phyloP scores from a whole-genome alignment of 805 yeast species.

The Blastobotrys muscicola region DNA sequence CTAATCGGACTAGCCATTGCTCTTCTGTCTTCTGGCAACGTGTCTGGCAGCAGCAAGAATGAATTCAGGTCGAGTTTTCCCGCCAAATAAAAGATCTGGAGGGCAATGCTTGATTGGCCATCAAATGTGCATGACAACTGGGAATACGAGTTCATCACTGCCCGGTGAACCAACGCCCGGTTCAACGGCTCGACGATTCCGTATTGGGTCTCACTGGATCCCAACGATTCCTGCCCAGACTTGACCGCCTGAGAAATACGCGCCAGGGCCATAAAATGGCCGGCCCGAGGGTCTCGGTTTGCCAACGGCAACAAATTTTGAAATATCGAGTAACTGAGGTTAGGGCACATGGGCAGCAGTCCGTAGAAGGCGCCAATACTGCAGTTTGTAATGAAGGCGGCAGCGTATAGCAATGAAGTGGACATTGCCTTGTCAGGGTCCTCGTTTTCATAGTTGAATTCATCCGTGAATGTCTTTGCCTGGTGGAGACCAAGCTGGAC shows the following conservation, averaged over 20 bases:
- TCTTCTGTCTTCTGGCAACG: conserved; percentile 5
- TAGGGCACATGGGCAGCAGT: neutral
- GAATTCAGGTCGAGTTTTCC: conserved; percentile 11
- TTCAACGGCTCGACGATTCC: conserved; percentile 8
- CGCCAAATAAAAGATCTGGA: conserved; percentile 7
- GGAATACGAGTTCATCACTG: conserved; percentile 4
- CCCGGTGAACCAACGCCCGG: conserved; percentile 7
- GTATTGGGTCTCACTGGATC: conserved; percentile 8
- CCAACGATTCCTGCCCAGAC: conserved; percentile 5
- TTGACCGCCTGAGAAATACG: conserved; percentile 4
- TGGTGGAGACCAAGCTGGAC: conserved; percentile 9
- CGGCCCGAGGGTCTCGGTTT: conserved; percentile 1
- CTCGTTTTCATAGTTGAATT: neutral
- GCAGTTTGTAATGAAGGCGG: neutral
- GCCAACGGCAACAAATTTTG: neutral
- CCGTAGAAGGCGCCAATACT: neutral
- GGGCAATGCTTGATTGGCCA: conserved; percentile 3
- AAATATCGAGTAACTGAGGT: conserved; percentile 3
- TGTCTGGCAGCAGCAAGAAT: conserved; percentile 10
- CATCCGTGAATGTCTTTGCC: neutral
- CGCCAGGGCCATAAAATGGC: conserved; percentile 5
- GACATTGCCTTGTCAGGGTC: neutral
- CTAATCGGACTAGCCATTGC: conserved; percentile 7
- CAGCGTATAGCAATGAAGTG: neutral
- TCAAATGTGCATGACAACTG: conserved; percentile 5